phyloP scores from a whole-genome alignment of 2,329 filamentous ascomycete genomes.

The Sarocladium strictum region DNA sequence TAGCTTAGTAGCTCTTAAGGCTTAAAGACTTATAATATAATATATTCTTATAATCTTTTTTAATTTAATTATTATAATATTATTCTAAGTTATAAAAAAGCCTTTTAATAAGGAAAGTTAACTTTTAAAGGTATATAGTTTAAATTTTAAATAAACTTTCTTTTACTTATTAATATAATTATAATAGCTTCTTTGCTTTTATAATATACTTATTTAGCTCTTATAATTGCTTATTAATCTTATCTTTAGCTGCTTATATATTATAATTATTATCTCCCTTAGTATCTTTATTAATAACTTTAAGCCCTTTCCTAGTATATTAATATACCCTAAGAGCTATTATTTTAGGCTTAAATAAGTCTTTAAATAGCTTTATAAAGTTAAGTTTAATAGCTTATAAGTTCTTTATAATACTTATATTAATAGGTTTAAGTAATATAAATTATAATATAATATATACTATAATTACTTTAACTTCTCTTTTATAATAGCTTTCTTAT shows the following conservation, averaged over 20 bases:
- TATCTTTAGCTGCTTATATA: not conserved
- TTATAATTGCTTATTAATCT: not conserved
- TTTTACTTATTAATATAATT: not conserved
- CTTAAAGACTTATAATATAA: not conserved
- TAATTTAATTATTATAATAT: not conserved
- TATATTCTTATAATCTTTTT: not conserved
- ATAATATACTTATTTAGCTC: not conserved
- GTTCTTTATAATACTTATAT: not conserved
- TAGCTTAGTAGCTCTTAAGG: not conserved
- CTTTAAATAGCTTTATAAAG: not conserved
- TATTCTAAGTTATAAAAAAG: no score
- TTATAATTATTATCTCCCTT: not conserved
- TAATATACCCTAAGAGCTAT: not conserved
- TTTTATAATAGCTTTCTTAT: not conserved
- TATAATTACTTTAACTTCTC: not conserved
- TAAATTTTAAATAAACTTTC: not conserved
- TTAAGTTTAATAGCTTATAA: not conserved
- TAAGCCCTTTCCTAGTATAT: not conserved
- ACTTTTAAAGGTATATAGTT: no score
- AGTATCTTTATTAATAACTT: not conserved
- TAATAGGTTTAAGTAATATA: not conserved
- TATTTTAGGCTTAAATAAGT: not conserved
- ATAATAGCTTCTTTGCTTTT: not conserved
- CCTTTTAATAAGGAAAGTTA: no score
- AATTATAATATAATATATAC: not conserved